Evolutionary conservation across 1,284 basidiomycete species (phyloP).

Genomic region (Macrocystidia cucumis): DNA sequence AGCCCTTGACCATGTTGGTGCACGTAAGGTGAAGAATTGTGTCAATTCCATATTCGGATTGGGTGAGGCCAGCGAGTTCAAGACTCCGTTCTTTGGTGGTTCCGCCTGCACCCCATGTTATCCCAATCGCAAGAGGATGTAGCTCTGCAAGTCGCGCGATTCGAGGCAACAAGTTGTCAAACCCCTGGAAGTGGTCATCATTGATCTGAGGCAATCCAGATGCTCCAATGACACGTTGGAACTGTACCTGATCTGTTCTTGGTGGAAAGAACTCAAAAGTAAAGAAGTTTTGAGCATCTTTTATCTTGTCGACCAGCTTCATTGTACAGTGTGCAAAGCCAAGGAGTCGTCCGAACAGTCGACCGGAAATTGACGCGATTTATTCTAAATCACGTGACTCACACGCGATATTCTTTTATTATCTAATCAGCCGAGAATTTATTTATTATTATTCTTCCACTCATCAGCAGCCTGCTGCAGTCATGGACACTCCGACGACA

Average conservation of each 20-base stretch:
- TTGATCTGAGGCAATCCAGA: no score
- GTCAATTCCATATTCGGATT: conserved; percentile 68
- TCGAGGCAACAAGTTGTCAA: conserved; percentile 79
- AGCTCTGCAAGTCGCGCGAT: conserved; percentile 67
- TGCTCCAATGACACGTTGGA: conserved; percentile 8
- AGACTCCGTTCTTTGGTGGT: conserved; percentile 85
- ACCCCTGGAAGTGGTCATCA: conserved; percentile 50
- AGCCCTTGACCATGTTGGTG: conserved; percentile 91
- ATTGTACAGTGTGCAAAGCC: conserved; percentile 25
- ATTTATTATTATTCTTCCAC: no score
- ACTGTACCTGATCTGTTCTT: conserved; percentile 73
- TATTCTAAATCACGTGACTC: no score
- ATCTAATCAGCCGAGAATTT: no score
- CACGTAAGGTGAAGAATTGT: conserved; percentile 95
- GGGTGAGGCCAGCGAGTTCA: conserved; percentile 73
- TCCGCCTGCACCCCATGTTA: conserved; percentile 98
- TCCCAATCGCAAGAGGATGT: conserved; percentile 74
- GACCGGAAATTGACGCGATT: no score
- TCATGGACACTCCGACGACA: conserved; percentile 45
- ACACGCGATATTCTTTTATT: no score
- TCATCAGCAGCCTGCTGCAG: no score
- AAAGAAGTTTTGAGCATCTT: conserved; percentile 57
- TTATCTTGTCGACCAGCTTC: conserved; percentile 67
- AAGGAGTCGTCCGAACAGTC: no score
- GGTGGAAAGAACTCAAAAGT: conserved; percentile 97